Base-by-base conservation (phyloP, 148 eudicot genomes). In the Linanthus parryae region DNA sequence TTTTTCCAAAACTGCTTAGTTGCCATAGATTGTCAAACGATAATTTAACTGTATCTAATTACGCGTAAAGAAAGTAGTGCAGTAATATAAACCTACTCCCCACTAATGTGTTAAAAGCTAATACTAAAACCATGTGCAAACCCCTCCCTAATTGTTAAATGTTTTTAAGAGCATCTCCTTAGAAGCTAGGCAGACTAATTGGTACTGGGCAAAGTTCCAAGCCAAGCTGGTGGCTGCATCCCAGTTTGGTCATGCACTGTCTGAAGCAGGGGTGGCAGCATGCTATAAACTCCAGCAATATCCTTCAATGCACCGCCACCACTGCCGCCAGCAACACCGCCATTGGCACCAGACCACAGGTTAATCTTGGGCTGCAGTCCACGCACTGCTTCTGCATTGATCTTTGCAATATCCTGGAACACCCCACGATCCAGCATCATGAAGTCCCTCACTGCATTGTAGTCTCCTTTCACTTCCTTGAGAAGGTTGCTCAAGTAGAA, bases 181-280 rank as follows among this genome's bases (percentile, higher is more conserved):
- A n/a, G n/a, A n/a, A n/a, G n/a, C n/a, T n/a, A 45, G 17, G 28
- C 21, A 21, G 40, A 50, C 8, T 31, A 3, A 5, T 21, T 20
- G 40, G 55, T 15, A 53, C 41, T 48, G 33, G 61, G 35, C 51
- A 70, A 45, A 28, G 63, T 49, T 23, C 62, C 75, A 1, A 70
- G 34, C 70, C 70, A 70, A 17, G 70, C 18, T 14, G 75, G 75
- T 25, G 75, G 75, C 9, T 47, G 30, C 65, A 70, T 64, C 62
- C 70, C 74, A 28, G 70, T 70, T 20, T 70, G 70, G 43, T 70
- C 69, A 14, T 70, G 61, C 22, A 64, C 70, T 0, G 75, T 70
- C 70, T 64, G 41, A 26, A 70, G 25, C 33, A 59, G 28, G 0
- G 70, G 75, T 0, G 75, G 70, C 44, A 70, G 28, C 61, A 48